A percentile compares a stretch with the other conserved stretches of the same genome.
phyloP scores from a whole-genome alignment of 148 eudicot species.

The Beta vulgaris region DNA sequence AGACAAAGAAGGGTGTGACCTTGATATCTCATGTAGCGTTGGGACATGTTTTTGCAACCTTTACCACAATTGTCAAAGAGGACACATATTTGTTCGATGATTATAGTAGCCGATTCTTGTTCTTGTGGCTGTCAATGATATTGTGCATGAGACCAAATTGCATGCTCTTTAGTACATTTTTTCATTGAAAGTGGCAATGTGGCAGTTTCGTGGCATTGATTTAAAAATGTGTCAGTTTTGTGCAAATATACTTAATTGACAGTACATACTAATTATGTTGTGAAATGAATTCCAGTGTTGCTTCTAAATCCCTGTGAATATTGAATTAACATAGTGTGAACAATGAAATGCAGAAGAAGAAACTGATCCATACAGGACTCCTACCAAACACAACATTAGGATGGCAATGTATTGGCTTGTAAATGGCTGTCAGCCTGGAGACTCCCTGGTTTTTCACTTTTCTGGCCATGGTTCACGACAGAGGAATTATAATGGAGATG shows the following conservation, averaged over 20 bases:
- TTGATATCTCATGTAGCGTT: not conserved
- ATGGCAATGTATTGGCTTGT: conserved; percentile 91
- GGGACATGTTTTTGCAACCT: not conserved
- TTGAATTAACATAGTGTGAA: not conserved
- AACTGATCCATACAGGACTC: conserved; percentile 72
- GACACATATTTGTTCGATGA: not conserved
- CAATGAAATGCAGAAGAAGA: conserved; percentile 72
- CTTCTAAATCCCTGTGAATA: not conserved
- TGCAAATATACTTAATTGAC: not conserved
- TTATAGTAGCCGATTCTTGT: not conserved
- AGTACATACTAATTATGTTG: not conserved
- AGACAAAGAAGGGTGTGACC: not conserved
- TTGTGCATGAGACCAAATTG: not conserved
- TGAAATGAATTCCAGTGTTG: not conserved
- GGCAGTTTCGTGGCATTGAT: not conserved
- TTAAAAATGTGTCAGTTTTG: not conserved
- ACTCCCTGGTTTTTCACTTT: conserved; percentile 85
- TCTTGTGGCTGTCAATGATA: not conserved
- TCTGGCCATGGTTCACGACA: conserved; percentile 96
- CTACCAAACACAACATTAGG: conserved; percentile 75
- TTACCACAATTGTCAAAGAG: not conserved
- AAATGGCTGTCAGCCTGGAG: conserved; percentile 91
- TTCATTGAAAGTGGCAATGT: not conserved
- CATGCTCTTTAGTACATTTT: not conserved
- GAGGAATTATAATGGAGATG: conserved; percentile 70